Evolutionary conservation across 768 basidiomycete genomes (phyloP).

Genomic region (Rhizopogon vesiculosus): DNA sequence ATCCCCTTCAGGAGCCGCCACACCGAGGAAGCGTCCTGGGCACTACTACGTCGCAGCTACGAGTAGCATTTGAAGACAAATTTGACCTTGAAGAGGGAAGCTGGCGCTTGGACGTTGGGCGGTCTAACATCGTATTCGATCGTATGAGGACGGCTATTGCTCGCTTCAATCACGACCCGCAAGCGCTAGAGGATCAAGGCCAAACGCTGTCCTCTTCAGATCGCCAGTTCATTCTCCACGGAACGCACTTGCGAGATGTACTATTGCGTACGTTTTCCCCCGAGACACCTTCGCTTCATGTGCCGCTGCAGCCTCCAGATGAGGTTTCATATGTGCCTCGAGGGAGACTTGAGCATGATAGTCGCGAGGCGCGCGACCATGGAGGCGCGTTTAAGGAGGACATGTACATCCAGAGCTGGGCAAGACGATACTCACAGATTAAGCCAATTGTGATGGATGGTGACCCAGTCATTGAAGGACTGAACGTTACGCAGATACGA

Average conservation of each 20-base stretch:
- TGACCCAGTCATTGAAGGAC: slow-evolving; percentile 59
- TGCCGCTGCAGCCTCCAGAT: slow-evolving; percentile 35
- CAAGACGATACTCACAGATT: slow-evolving; percentile 52
- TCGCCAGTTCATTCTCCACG: slow-evolving; percentile 54
- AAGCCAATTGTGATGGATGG: slow-evolving; percentile 68
- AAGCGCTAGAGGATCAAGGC: slow-evolving; percentile 27
- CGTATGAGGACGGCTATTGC: slow-evolving; percentile 68
- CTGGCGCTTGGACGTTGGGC: slow-evolving; percentile 72
- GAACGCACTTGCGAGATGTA: slow-evolving; percentile 70
- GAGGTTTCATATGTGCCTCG: slow-evolving; percentile 33
- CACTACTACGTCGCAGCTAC: slow-evolving; percentile 45
- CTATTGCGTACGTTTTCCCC: slow-evolving; percentile 55
- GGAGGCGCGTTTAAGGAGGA: slow-evolving; percentile 63
- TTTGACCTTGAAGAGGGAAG: slow-evolving; percentile 39
- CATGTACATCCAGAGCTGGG: slow-evolving; percentile 80
- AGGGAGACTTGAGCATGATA: slow-evolving; percentile 34
- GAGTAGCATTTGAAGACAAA: slow-evolving; percentile 50
- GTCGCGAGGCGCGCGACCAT: slow-evolving; percentile 17
- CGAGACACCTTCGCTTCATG: slow-evolving; percentile 15
- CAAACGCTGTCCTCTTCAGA: slow-evolving; percentile 18
- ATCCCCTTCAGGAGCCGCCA: slow-evolving; percentile 56
- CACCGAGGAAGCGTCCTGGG: slow-evolving; percentile 53
- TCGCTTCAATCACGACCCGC: slow-evolving; percentile 51
- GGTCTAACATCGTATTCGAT: slow-evolving; percentile 58
- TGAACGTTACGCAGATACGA: slow-evolving; percentile 75